A percentile compares a stretch with the other conserved stretches of the same genome.
Evolutionary conservation across 345 rosid genomes (phyloP).

Genomic region (Eucalyptus lansdowneana): DNA sequence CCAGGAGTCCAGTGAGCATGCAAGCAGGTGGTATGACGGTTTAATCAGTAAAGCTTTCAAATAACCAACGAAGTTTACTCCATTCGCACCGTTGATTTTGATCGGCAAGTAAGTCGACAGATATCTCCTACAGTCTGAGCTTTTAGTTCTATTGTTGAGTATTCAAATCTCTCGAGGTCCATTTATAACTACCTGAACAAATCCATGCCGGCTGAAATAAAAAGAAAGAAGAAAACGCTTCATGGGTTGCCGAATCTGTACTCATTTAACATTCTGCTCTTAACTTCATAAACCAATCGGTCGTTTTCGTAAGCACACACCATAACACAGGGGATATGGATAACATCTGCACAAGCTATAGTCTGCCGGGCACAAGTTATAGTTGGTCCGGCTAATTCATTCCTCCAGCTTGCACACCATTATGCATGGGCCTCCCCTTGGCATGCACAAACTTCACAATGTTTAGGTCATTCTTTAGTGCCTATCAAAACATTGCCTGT

Average conservation of each 20-base stretch:
- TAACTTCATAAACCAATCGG: no score
- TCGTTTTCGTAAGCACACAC: no score
- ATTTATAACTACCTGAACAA: not conserved
- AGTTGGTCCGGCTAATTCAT: not conserved
- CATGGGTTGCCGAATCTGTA: not conserved
- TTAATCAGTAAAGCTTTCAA: constrained; percentile 29
- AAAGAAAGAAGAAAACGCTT: not conserved
- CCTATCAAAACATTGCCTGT: not conserved
- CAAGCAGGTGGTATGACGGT: constrained; percentile 69
- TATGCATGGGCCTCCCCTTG: not conserved
- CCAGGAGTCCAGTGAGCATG: constrained; percentile 26
- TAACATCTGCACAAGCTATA: no score
- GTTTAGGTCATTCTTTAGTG: not conserved
- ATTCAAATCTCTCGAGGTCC: not conserved
- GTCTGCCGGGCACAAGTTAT: not conserved
- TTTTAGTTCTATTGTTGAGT: not conserved
- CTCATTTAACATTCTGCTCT: no score
- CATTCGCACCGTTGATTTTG: constrained; percentile 44
- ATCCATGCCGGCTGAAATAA: not conserved
- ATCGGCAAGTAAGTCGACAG: constrained; percentile 60
- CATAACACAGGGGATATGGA: no score
- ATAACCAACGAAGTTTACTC: constrained; percentile 70
- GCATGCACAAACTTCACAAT: not conserved
- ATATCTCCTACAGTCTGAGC: not conserved
- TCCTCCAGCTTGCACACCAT: not conserved